Evolutionary conservation across 106 monocot species (phyloP).

Genomic region (Dioscorea dumetorum): DNA sequence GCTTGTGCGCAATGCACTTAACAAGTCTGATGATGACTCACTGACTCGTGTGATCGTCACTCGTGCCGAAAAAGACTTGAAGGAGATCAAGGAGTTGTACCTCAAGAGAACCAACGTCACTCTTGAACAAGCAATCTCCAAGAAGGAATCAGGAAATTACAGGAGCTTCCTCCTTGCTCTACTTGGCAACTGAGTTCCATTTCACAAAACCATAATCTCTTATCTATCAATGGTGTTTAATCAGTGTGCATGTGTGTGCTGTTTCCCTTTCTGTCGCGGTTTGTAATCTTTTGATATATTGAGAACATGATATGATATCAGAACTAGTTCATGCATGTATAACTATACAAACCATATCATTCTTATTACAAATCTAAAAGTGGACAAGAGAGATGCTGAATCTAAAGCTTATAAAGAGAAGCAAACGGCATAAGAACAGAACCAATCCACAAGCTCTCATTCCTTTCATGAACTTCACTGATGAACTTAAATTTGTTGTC

Average conservation of each 20-base stretch:
- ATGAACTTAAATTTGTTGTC: conserved; percentile 16
- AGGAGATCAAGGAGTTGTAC: conserved; percentile 52
- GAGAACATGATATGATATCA: no score
- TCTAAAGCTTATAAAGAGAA: conserved; percentile 16
- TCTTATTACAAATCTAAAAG: no score
- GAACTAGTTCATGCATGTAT: no score
- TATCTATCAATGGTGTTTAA: neutral
- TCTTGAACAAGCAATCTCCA: conserved; percentile 42
- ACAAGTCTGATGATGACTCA: conserved; percentile 39
- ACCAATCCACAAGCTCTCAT: conserved; percentile 60
- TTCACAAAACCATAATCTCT: no score
- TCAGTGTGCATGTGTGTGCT: no score
- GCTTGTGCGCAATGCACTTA: conserved; percentile 40
- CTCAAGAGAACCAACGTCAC: conserved; percentile 34
- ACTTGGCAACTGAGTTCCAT: conserved; percentile 22
- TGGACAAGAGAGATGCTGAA: neutral
- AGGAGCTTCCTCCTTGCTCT: conserved; percentile 63
- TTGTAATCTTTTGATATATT: no score
- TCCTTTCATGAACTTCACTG: conserved; percentile 60
- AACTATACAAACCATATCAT: no score
- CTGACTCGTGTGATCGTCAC: conserved; percentile 62
- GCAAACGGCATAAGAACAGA: conserved; percentile 42
- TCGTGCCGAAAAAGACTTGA: conserved; percentile 68
- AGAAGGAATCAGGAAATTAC: conserved; percentile 54
- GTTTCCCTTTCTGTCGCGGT: no score